Evolutionary conservation across 495 filamentous ascomycete species (phyloP), one percentile per base, ranked within the genome.

Genomic region (Penicillium egyptiacum): DNA sequence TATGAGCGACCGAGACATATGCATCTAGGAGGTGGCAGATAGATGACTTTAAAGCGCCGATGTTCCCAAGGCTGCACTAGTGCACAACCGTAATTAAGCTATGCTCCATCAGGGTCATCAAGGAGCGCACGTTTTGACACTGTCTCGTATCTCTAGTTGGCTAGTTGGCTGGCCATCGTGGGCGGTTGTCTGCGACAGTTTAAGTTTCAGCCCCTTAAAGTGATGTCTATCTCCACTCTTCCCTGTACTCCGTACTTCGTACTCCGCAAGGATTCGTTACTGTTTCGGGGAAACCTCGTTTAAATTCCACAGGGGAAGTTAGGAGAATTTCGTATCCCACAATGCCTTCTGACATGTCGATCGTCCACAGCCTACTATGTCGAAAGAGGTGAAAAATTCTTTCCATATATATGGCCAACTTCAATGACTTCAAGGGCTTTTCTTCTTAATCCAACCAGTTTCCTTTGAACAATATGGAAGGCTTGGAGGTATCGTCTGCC

Each of bases 121-220:
- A 28, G 20, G 43, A 44, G 51, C 54, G 48, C 8, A 33, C 43
- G 12, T 56, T 56, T 44, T 52, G 51, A 46, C 35, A 14, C 17
- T 52, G 25, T 26, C 19, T 40, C 49, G 57, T 63, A 51, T 50
- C 52, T 52, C 55, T 61, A 55, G 45, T 56, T 31, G 26, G 43
- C n/a, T n/a, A n/a, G n/a, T 60, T 63, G 43, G 35, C 55, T 55
- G 61, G 57, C 61, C 57, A 65, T 62, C 63, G 55, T 61, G 44
- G 66, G 68, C 66, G 68, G 68, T 60, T 67, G 54, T 62, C 60
- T 72, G 67, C 45, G 71, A 76, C 73, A 60, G 22, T 49, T 56
- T 28, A 45, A 44, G 73, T 76, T 76, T 74, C 73, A 53, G 26
- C 22, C 50, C 50, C 35, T 39, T 39, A n/a, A 52, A 26, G 6